Evolutionary conservation across 768 basidiomycete genomes (phyloP).

Genomic region (Roridomyces roridus): DNA sequence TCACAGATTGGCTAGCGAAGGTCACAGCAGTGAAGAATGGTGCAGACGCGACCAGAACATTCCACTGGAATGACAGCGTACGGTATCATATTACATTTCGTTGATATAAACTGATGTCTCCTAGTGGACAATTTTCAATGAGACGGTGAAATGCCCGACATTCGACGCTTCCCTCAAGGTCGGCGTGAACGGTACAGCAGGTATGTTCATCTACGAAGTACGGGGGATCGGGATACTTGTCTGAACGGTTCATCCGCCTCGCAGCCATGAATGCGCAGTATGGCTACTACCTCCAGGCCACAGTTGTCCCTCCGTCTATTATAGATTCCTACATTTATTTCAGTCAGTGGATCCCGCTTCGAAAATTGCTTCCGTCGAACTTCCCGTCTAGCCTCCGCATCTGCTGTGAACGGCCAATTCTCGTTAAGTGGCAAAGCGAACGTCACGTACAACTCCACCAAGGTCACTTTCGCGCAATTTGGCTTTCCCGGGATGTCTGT

Average conservation of each 20-base stretch:
- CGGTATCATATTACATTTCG: too few species aligned
- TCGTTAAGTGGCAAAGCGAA: conserved; percentile 24
- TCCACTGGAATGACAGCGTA: too few species aligned
- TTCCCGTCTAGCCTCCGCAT: not conserved
- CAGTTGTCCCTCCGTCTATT: conserved; percentile 27
- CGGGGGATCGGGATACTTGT: too few species aligned
- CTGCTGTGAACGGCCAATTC: conserved; percentile 26
- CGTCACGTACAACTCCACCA: conserved; percentile 16
- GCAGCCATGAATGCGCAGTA: conserved; percentile 16
- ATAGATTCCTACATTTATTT: conserved; percentile 30
- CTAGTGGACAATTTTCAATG: too few species aligned
- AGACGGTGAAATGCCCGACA: too few species aligned
- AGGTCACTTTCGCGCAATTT: conserved; percentile 20
- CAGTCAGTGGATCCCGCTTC: too few species aligned
- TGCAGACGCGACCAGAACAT: too few species aligned
- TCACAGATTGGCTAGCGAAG: too few species aligned
- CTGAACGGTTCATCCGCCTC: too few species aligned
- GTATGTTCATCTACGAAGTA: not conserved
- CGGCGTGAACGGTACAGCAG: not conserved
- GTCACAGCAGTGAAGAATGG: too few species aligned
- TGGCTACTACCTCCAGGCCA: conserved; percentile 30
- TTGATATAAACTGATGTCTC: too few species aligned
- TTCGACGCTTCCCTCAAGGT: conserved; percentile 18
- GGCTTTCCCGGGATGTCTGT: conserved; percentile 33
- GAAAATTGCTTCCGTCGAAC: not conserved